Percentiles rank a stretch among this genome's conserved stretches.
phyloP scores from a whole-genome alignment of 768 basidiomycete genomes.

The Leccinum rimulosum region DNA sequence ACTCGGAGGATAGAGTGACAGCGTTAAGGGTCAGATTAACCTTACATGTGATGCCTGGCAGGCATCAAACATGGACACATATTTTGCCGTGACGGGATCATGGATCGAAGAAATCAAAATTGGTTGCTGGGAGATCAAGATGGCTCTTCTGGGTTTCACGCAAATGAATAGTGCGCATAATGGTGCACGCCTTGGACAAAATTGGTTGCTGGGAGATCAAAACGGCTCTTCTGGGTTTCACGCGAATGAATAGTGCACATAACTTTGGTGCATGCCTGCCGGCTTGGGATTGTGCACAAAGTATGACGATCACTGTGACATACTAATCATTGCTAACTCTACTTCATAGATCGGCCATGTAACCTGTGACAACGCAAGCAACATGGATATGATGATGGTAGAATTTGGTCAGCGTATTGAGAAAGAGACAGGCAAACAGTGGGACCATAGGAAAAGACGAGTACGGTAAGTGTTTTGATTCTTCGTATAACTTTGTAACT shows the following conservation, averaged over 20 bases:
- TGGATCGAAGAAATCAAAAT: background rate
- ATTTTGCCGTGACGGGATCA: background rate
- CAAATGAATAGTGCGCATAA: slow-evolving; percentile 39
- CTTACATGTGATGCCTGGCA: slow-evolving; percentile 10
- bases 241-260: slow-evolving; percentile 38
- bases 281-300: too few species aligned
- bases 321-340: too few species aligned
- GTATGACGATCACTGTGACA: too few species aligned
- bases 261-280: slow-evolving; percentile 24
- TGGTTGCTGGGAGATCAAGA: slow-evolving; percentile 3
- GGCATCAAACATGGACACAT: background rate
- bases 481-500: too few species aligned
- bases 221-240: slow-evolving; percentile 35
- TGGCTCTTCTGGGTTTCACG: slow-evolving; percentile 34
- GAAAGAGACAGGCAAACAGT: too few species aligned
- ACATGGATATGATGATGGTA: too few species aligned
- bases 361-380: too few species aligned
- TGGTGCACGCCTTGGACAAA: slow-evolving; percentile 17
- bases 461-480: too few species aligned
- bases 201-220: slow-evolving; percentile 2
- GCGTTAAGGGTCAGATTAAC: background rate
- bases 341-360: too few species aligned
- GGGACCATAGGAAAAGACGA: too few species aligned
- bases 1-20: background rate
- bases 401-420: too few species aligned